These are phyloP conservation scores for Nakaseomyces bracarensis DNA, from an alignment of 1,139 yeast species.

Conservation along the genomic window DNA sequence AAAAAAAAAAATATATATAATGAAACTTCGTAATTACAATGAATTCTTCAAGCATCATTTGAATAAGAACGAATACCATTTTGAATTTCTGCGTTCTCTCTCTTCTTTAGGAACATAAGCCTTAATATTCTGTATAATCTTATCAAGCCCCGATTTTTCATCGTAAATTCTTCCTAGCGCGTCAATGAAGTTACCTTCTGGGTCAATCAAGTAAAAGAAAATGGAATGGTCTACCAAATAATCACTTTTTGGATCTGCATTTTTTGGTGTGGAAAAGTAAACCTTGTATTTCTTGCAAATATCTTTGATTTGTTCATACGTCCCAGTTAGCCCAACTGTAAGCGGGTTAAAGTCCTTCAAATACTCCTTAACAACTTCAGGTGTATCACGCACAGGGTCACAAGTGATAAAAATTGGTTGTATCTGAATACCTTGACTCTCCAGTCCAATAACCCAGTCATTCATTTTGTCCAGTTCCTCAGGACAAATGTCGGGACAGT, in stretches of 20 bases:
- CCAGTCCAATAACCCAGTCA: slow-evolving; percentile 46
- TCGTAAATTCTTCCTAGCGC: slow-evolving; percentile 88
- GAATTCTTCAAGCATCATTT: slow-evolving; percentile 20
- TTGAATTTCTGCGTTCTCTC: slow-evolving; percentile 50
- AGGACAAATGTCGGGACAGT: slow-evolving; percentile 97
- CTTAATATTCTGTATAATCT: slow-evolving; percentile 66
- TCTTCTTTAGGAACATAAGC: slow-evolving; percentile 67
- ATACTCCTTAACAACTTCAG: slow-evolving; percentile 71
- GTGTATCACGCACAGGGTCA: slow-evolving; percentile 90
- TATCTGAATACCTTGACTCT: slow-evolving; percentile 48
- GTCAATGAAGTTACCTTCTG: slow-evolving; percentile 90
- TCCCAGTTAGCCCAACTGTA: slow-evolving; percentile 84
- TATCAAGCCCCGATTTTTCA: slow-evolving; percentile 68
- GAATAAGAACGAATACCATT: slow-evolving; percentile 48
- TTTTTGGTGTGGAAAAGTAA: slow-evolving; percentile 79
- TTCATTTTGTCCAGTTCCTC: slow-evolving; percentile 92
- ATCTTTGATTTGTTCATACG: slow-evolving; percentile 73
- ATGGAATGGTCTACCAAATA: slow-evolving; percentile 95
- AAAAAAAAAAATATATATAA: too few relatives aligned
- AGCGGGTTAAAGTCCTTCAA: slow-evolving; percentile 80
- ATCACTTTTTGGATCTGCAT: slow-evolving; percentile 55
- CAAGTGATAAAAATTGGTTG: slow-evolving; percentile 91
- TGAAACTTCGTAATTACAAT: too few relatives aligned
- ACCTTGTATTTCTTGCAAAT: slow-evolving; percentile 85
- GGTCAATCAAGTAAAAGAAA: slow-evolving; percentile 92